Evolutionary conservation across 495 filamentous ascomycete genomes (phyloP), one percentile per base, ranked within the genome.

Genomic region (Symbiotaphrina buchneri): DNA sequence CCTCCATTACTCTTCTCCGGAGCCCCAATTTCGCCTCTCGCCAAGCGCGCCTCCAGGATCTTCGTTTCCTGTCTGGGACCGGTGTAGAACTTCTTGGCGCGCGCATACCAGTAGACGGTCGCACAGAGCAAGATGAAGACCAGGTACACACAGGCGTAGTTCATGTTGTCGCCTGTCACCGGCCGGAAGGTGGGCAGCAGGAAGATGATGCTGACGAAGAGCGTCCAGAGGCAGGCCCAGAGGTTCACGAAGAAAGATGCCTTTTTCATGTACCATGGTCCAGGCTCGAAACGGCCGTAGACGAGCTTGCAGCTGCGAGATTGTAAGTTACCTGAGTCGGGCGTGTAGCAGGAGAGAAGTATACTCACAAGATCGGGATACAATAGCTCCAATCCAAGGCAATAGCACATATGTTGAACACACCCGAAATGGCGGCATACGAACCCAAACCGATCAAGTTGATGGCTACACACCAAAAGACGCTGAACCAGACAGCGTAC

Each of bases 281-380:
- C 69, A 10, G 51, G 57, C 45, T 65, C 46, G 37, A 73, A 71
- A 19, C 58, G 47, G 10, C 59, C 55, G 27, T 59, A 71, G 3
- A 56, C 6, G 28, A 73, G 37, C 47, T 73, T 74, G 41, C 13
- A 14, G 25, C 13, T 11, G 4, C 25, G 13, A 16, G 25, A 16
- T 3, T 6, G 25, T 11, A 14, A 27, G 5, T 11, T 11, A 5
- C 13, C 17, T 16, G 13, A 4, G 25, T 16, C 25, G 25, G 25
- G 46, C n/a, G n/a, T n/a, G n/a, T n/a, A n/a, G n/a, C n/a, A n/a
- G n/a, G n/a, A n/a, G n/a, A n/a, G n/a, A n/a, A n/a, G n/a, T n/a
- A n/a, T n/a, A n/a, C n/a, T n/a, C 65, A 72, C 15, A 66, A 35
- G 27, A 74, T 61, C 0, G 69, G 69, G 28, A 72, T 64, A 34